phyloP scores from a whole-genome alignment of 306 rosid species.

The Lathyrus tuberosus region DNA sequence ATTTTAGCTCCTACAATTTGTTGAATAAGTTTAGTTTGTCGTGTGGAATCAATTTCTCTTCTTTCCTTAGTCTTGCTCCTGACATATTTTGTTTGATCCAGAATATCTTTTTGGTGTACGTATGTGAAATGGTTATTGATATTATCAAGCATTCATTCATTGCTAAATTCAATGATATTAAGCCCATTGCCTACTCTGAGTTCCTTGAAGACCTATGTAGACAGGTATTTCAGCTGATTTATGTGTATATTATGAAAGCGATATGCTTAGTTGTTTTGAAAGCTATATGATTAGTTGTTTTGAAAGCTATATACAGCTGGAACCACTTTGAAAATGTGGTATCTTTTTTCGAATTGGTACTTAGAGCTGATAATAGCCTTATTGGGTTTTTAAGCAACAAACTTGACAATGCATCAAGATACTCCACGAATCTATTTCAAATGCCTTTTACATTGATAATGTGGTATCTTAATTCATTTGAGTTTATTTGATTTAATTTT shows the following conservation, averaged over 20 bases:
- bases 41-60: constrained; percentile 28
- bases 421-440: constrained; percentile 8
- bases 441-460: not conserved
- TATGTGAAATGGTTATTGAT: constrained; percentile 89
- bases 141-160: constrained; percentile 93
- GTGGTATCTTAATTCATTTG: not conserved
- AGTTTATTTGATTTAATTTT: constrained; percentile 7
- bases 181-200: constrained; percentile 87
- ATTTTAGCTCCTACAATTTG: constrained; percentile 1
- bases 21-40: constrained; percentile 16
- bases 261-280: constrained; percentile 14
- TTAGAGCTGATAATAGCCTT: constrained; percentile 21
- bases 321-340: constrained; percentile 19
- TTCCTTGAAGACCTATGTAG: constrained; percentile 95
- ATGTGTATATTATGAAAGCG: not conserved
- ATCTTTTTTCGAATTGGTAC: constrained; percentile 26
- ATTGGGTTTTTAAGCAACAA: constrained; percentile 27
- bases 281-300: not conserved
- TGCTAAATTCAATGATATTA: constrained; percentile 90
- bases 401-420: constrained; percentile 18
- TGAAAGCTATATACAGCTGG: constrained; percentile 9
- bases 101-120: constrained; percentile 78
- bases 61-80: constrained; percentile 33
- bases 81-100: constrained; percentile 51
- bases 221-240: constrained; percentile 65